Evolutionary conservation across 2,329 filamentous ascomycete genomes (phyloP), one percentile per base, ranked within the genome.

Genomic region (Colletotrichum spinosum): DNA sequence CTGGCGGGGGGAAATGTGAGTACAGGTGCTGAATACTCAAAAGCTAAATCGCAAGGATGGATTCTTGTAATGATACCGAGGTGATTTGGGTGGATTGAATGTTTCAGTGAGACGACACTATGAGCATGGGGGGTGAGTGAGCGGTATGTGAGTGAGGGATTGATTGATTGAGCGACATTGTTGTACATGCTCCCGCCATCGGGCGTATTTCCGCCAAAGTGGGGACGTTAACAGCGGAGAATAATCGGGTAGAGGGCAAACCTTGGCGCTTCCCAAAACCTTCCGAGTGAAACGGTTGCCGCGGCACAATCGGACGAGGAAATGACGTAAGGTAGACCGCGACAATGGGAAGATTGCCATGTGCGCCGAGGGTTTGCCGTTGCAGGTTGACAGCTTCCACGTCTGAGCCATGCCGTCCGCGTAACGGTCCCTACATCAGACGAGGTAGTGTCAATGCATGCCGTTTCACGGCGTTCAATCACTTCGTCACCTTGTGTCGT

Each of bases 221-320:
- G n/a, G 35, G 15, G 42, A 51, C 33, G n/a, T 10, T 10, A 3
- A 17, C 17, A 17, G 49, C 11, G 41, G 58, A 41, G 41, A 54
- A 65, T 62, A 52, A 10, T 62, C 52, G 52, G 58, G 2, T 35
- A 33, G 41, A 56, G 13, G 11, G 5, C 11, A 38, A n/a, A 15
- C 37, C 17, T 50, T 34, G 48, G 62, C 51, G 34, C 11, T 49
- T 45, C 37, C 35, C 50, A 51, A 60, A 54, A 53, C 49, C 33
- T 42, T 49, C 55, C 38, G 34, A 39, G 39, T 60, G 61, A 65
- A 65, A 65, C 62, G 52, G 12, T 34, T 42, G 37, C 41, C 51
- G 62, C 58, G 41, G 42, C 62, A 65, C 46, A 48, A 62, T 38
- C 46, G 37, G 62, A 62, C 62, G 62, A 65, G 46, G 62, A 34